Conservation (phyloP, 2,329 filamentous ascomycete genomes). For the Hymenoscyphus infarciens region DNA sequence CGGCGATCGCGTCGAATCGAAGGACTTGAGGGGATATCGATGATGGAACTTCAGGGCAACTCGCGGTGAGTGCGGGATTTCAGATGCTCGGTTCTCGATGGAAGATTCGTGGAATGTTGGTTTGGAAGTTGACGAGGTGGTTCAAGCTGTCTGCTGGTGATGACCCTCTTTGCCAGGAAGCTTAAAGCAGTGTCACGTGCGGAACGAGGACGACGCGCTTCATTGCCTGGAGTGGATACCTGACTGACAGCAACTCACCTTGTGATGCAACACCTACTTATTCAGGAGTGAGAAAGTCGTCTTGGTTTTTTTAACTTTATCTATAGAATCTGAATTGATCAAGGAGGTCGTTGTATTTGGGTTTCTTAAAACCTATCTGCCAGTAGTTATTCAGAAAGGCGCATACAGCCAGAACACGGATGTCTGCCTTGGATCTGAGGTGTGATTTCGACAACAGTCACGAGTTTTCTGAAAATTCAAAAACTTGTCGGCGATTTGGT, state of each 20-base stretch:
- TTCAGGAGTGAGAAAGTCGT: too few species aligned
- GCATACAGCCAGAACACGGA: too few species aligned
- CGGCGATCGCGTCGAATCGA: slow-evolving; percentile 26
- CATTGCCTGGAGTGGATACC: slow-evolving; percentile 13
- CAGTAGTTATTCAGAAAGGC: too few species aligned
- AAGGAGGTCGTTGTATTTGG: too few species aligned
- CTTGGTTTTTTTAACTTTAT: too few species aligned
- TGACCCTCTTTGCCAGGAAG: slow-evolving; percentile 21
- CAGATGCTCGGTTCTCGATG: not conserved
- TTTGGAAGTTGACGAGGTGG: slow-evolving; percentile 8
- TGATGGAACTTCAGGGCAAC: slow-evolving; percentile 3
- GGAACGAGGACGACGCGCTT: slow-evolving; percentile 11
- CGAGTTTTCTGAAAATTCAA: too few species aligned
- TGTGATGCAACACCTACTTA: too few species aligned
- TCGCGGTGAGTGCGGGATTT: slow-evolving; percentile 10
- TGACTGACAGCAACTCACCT: not conserved
- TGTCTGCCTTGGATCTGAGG: too few species aligned
- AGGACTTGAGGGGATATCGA: slow-evolving; percentile 6
- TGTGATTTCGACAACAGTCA: too few species aligned
- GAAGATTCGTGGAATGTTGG: slow-evolving; percentile 1
- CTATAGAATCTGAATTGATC: too few species aligned
- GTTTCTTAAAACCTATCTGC: too few species aligned
- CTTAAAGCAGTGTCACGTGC: slow-evolving; percentile 17
- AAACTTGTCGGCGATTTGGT: too few species aligned
- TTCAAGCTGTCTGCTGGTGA: slow-evolving; percentile 13